Conservation (phyloP, 2,329 filamentous ascomycete species). For the Botryotinia convoluta region DNA sequence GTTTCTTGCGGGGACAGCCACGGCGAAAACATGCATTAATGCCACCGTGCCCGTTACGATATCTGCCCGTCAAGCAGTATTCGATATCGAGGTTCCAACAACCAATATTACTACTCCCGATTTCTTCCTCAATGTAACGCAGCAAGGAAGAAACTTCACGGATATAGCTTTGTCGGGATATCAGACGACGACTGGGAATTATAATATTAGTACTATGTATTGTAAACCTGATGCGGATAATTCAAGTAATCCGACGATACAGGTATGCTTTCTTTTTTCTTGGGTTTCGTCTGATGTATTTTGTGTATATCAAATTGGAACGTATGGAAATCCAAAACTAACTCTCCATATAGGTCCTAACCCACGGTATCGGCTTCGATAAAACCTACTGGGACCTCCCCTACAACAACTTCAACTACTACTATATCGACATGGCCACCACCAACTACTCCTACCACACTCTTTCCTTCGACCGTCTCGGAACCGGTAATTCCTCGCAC, state of each 20-base stretch:
- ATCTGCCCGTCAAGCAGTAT: neutral
- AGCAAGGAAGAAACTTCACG: slow-evolving; percentile 51
- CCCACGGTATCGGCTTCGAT: slow-evolving; percentile 25
- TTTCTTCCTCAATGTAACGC: slow-evolving; percentile 51
- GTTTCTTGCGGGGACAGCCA: neutral
- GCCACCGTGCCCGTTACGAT: neutral
- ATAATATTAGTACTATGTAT: slow-evolving; percentile 50
- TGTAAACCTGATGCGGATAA: neutral
- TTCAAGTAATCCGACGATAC: neutral
- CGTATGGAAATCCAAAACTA: neutral
- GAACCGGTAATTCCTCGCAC: slow-evolving; percentile 20
- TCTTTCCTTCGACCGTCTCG: slow-evolving; percentile 27
- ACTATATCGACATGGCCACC: slow-evolving; percentile 12
- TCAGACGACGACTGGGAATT: slow-evolving; percentile 50
- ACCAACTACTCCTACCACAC: slow-evolving; percentile 20
- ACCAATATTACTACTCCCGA: slow-evolving; percentile 41
- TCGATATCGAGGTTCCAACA: neutral
- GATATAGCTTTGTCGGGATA: slow-evolving; percentile 47
- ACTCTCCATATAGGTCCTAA: slow-evolving; percentile 16
- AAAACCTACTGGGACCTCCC: slow-evolving; percentile 25
- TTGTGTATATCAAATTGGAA: neutral
- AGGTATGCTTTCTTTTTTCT: neutral
- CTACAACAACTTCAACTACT: slow-evolving; percentile 21
- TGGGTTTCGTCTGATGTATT: neutral
- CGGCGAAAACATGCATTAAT: neutral